Evolutionary conservation across 2,329 filamentous ascomycete species (phyloP).

Genomic region (Botrytis medusae): DNA sequence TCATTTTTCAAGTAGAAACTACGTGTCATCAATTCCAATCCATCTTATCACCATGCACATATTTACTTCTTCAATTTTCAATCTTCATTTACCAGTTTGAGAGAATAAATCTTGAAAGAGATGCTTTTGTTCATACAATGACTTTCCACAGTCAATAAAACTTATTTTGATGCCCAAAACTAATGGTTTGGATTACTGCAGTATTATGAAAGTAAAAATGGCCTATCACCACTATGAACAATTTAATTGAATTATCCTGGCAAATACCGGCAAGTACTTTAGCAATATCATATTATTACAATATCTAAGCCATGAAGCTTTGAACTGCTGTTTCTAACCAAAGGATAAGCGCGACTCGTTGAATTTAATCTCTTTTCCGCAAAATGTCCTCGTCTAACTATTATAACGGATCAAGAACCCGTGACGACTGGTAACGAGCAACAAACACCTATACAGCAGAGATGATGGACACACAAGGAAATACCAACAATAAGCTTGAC

Average conservation of each 20-base stretch:
- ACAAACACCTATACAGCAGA: too few species aligned
- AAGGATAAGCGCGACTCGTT: too few species aligned
- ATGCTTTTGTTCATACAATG: fast-evolving
- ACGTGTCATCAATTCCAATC: fast-evolving
- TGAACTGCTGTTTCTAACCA: too few species aligned
- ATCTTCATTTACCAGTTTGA: fast-evolving
- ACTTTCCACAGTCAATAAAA: fast-evolving
- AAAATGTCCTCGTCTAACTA: too few species aligned
- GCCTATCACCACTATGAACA: background rate
- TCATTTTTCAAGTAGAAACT: background rate
- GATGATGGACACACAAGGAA: too few species aligned
- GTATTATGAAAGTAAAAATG: background rate
- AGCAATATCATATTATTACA: fast-evolving
- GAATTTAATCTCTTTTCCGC: too few species aligned
- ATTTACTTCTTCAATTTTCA: background rate
- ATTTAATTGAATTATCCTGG: fast-evolving
- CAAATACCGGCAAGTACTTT: too few species aligned
- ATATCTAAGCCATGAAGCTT: background rate
- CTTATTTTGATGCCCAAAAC: background rate
- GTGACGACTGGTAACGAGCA: too few species aligned
- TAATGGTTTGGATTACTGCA: background rate
- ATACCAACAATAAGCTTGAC: too few species aligned
- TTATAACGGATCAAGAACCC: too few species aligned
- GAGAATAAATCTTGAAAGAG: background rate
- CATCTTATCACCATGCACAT: background rate